These are phyloP conservation scores for Salix suchowensis DNA, from an alignment of 345 rosid genomes.

Conservation along the genomic window DNA sequence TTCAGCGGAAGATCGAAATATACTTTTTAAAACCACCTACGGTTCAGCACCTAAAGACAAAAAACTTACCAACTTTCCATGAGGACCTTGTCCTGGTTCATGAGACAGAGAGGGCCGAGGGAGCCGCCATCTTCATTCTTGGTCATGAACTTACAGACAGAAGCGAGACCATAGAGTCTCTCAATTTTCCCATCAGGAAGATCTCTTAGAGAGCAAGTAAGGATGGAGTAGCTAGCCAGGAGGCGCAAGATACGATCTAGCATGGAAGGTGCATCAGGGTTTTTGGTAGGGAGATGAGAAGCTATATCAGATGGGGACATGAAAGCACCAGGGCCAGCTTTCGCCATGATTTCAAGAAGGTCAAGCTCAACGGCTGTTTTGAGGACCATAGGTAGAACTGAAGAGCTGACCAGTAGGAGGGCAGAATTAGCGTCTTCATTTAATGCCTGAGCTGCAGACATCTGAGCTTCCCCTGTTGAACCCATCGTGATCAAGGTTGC, in stretches of 20 bases:
- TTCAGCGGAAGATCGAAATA: too few species aligned
- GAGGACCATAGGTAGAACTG: constrained; percentile 81
- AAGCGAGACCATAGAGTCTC: constrained; percentile 64
- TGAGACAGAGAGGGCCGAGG: constrained; percentile 57
- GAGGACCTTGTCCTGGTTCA: constrained; percentile 87
- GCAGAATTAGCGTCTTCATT: constrained; percentile 80
- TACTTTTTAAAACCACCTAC: too few species aligned
- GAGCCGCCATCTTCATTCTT: constrained; percentile 83
- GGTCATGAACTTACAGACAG: constrained; percentile 77
- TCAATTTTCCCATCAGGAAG: constrained; percentile 45
- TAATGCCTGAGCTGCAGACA: constrained; percentile 60
- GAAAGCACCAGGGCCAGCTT: constrained; percentile 45
- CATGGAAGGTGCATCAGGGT: constrained; percentile 71
- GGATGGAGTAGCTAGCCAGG: constrained; percentile 58
- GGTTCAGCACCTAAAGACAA: too few species aligned
- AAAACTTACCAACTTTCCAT: constrained; percentile 83
- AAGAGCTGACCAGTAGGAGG: constrained; percentile 65
- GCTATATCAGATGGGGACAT: constrained; percentile 64
- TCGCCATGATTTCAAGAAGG: constrained; percentile 76
- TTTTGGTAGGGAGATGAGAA: constrained; percentile 60
- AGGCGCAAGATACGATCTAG: constrained; percentile 73
- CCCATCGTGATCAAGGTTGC: constrained; percentile 37
- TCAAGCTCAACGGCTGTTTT: constrained; percentile 87
- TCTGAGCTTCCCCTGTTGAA: constrained; percentile 57
- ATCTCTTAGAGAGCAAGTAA: constrained; percentile 41